These are phyloP conservation scores for Glonium stellatum DNA, from an alignment of 495 filamentous ascomycete genomes.

Conservation along the genomic window DNA sequence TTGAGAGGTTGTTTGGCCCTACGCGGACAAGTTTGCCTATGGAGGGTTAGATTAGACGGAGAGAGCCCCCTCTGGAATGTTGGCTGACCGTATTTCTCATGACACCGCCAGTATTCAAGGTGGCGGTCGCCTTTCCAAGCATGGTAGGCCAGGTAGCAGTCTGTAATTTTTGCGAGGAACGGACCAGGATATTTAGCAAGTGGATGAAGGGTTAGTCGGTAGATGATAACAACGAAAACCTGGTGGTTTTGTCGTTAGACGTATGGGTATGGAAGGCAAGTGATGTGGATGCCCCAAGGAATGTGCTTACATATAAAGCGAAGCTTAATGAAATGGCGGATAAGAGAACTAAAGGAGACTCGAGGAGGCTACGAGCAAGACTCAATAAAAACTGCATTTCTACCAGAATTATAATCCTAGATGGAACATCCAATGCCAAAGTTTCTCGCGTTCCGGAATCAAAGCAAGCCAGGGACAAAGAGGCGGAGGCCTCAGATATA, in stretches of 20 bases:
- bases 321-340: neutral
- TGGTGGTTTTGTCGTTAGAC: neutral
- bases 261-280: neutral
- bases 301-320: neutral
- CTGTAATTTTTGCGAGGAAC: slow-evolving; percentile 26
- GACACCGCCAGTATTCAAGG: slow-evolving; percentile 20
- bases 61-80: too few species aligned
- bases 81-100: slow-evolving; percentile 28
- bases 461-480: neutral
- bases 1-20: slow-evolving; percentile 54
- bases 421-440: neutral
- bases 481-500: neutral
- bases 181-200: slow-evolving; percentile 32
- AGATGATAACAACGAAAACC: slow-evolving; percentile 14
- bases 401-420: neutral
- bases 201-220: slow-evolving; percentile 32
- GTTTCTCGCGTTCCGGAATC: neutral
- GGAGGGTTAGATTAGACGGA: too few species aligned
- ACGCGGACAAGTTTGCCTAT: slow-evolving; percentile 43
- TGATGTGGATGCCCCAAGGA: neutral
- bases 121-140: slow-evolving; percentile 28
- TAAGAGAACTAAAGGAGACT: neutral
- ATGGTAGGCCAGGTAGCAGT: slow-evolving; percentile 27
- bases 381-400: neutral
- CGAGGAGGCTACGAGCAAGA: neutral